Percentiles rank a stretch among this genome's conserved stretches.
phyloP scores from a whole-genome alignment of 805 yeast genomes.

The Candida takata region DNA sequence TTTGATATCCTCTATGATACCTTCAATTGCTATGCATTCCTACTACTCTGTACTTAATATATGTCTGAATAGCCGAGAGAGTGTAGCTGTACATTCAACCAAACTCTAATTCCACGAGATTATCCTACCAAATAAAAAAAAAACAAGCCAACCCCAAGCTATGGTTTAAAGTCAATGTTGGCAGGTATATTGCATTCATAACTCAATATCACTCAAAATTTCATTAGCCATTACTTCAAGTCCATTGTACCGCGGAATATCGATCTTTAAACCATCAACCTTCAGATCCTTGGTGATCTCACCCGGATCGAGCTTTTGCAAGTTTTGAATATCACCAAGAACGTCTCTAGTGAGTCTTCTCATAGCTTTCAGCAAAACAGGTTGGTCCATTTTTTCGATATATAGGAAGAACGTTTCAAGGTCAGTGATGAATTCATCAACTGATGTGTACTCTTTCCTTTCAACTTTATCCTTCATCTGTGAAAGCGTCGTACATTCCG shows the following conservation, averaged over 20 bases:
- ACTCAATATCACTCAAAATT: constrained; percentile 21
- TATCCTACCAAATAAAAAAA: too few species aligned
- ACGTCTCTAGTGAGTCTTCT: constrained; percentile 16
- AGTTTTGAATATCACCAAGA: constrained; percentile 8
- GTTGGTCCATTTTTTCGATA: constrained; percentile 13
- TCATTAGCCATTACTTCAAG: constrained; percentile 8
- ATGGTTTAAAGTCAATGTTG: too few species aligned
- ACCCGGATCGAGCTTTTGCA: constrained; percentile 10
- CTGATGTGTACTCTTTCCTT: constrained; percentile 7
- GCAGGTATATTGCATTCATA: neutral
- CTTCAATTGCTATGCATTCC: too few species aligned
- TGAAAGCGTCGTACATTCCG: constrained; percentile 7
- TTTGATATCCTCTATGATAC: too few species aligned
- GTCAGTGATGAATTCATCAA: constrained; percentile 18
- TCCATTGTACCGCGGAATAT: constrained; percentile 25
- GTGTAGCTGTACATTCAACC: too few species aligned
- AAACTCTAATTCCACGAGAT: too few species aligned
- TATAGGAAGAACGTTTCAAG: constrained; percentile 13
- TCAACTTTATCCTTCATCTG: constrained; percentile 10
- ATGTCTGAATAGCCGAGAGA: too few species aligned
- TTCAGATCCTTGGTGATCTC: constrained; percentile 23
- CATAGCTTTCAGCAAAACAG: constrained; percentile 12
- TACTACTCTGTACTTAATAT: too few species aligned
- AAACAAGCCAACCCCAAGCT: too few species aligned
- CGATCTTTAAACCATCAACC: constrained; percentile 19